Base-by-base conservation (phyloP, 2,329 filamentous ascomycete genomes). In the Alternaria angustiovoidea region DNA sequence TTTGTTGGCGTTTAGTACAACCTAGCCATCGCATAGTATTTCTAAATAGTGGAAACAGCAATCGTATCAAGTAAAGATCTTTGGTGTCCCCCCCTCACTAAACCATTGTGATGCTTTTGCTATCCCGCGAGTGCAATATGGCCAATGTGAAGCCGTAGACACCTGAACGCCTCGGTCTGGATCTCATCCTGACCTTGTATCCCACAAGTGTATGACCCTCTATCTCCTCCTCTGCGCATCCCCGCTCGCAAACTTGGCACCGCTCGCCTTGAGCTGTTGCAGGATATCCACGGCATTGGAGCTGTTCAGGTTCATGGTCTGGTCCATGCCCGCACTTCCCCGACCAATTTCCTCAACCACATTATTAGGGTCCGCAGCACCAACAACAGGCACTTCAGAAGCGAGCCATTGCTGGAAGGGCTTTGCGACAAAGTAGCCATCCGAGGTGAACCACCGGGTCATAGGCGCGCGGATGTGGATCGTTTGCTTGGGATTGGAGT, bases 341-440 rank as follows among this genome's bases (percentile, higher is more conserved):
- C 78, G 62, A 3, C 78, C 78, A 70, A 80, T 80, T 56, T 82
- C 81, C 59, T 81, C 79, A 5, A 79, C 74, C 4, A 83, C 81
- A 46, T 83, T 84, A 59, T 80, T 80, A 26, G 88, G 85, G 70
- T 94, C 91, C 32, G 84, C 84, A 67, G 83, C 84, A 51, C 89
- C 91, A 62, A 94, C 85, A 32, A 86, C 75, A 1, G 88, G 86
- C 4, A 94, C 83, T 41, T 85, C 84, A n/a, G 85, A 85, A 11
- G 91, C 91, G 48, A 95, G 82, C 81, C 92, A 88, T 74, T 89
- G 86, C 84, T 95, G 92, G 80, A 95, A 94, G 6, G 92, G 91
- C 67, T 87, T 82, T 8, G 87, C 86, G 46, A 93, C 86, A 75
- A 95, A 93, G 76, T 85, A 86, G 51, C 92, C 92, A 77, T 96